phyloP scores from a whole-genome alignment of 2,329 filamentous ascomycete species.

The Fusarium acutatum region DNA sequence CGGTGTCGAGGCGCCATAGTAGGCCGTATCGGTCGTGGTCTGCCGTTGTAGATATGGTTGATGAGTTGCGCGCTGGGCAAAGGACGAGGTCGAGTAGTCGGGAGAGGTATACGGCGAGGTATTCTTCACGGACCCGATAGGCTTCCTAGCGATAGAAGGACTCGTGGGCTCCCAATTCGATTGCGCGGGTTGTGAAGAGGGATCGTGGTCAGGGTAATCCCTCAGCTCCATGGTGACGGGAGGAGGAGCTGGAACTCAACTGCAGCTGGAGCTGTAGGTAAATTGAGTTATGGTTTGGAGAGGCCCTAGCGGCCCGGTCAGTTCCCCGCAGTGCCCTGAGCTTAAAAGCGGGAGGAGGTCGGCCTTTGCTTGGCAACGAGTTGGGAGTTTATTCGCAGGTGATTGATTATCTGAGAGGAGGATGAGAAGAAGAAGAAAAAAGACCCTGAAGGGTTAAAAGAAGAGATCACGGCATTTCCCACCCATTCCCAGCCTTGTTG shows the following conservation, averaged over 20 bases:
- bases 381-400: not conserved
- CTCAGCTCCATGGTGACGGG: constrained; percentile 29
- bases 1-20: constrained; percentile 25
- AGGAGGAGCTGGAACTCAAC: not conserved
- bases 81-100: constrained; percentile 12
- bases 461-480: not conserved
- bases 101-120: constrained; percentile 16
- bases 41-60: constrained; percentile 22
- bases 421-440: not conserved
- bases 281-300: not conserved
- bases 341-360: constrained; percentile 1
- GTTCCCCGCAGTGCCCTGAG: constrained; percentile 29
- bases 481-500: constrained; percentile 22
- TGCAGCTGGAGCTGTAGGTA: not conserved
- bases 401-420: not conserved
- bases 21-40: constrained; percentile 15
- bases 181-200: constrained; percentile 14
- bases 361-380: not conserved
- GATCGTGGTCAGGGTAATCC: constrained; percentile 20
- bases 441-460: constrained; percentile 1
- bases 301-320: constrained; percentile 28
- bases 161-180: constrained; percentile 28
- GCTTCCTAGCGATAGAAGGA: constrained; percentile 30
- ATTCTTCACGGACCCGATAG: constrained; percentile 2
- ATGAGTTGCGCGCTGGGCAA: constrained; percentile 11